Evolutionary conservation across 768 basidiomycete species (phyloP).

Genomic region (Suillus weaverae): DNA sequence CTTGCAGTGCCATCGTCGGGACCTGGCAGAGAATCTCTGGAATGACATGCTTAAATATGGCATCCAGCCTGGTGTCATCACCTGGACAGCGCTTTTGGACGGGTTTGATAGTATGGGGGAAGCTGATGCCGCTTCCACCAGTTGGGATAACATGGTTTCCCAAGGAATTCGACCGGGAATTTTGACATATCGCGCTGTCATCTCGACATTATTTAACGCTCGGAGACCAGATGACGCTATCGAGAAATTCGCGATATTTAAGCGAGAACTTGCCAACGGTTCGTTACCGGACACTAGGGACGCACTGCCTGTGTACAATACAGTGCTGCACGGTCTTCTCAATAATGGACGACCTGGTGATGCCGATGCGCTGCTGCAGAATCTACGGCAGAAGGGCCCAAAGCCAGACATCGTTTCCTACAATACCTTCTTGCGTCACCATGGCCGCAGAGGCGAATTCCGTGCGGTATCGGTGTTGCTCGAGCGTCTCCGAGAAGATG

Average conservation of each 20-base stretch:
- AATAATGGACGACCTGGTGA: constrained; percentile 38
- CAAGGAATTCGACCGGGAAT: constrained; percentile 58
- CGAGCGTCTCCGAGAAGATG: constrained; percentile 51
- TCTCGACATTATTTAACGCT: constrained; percentile 58
- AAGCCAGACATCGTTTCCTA: constrained; percentile 72
- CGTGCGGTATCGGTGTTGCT: constrained; percentile 58
- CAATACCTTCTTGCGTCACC: constrained; percentile 77
- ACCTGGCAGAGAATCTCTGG: constrained; percentile 68
- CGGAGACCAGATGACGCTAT: constrained; percentile 53
- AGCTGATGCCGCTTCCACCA: constrained; percentile 50
- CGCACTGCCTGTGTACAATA: constrained; percentile 62
- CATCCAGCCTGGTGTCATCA: constrained; percentile 50
- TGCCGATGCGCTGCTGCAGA: constrained; percentile 42
- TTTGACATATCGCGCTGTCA: constrained; percentile 67
- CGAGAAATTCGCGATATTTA: constrained; percentile 51
- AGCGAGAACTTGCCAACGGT: constrained; percentile 22
- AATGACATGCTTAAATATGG: constrained; percentile 55
- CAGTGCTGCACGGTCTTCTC: constrained; percentile 70
- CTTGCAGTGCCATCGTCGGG: constrained; percentile 51
- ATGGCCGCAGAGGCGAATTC: constrained; percentile 63
- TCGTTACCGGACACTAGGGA: constrained; percentile 29
- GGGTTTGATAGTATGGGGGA: constrained; percentile 55
- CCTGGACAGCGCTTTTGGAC: constrained; percentile 75
- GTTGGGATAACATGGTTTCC: constrained; percentile 66
- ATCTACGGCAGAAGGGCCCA: constrained; percentile 52